Evolutionary conservation across 179 eudicot species (phyloP).

Genomic region (Carnegiea gigantea): DNA sequence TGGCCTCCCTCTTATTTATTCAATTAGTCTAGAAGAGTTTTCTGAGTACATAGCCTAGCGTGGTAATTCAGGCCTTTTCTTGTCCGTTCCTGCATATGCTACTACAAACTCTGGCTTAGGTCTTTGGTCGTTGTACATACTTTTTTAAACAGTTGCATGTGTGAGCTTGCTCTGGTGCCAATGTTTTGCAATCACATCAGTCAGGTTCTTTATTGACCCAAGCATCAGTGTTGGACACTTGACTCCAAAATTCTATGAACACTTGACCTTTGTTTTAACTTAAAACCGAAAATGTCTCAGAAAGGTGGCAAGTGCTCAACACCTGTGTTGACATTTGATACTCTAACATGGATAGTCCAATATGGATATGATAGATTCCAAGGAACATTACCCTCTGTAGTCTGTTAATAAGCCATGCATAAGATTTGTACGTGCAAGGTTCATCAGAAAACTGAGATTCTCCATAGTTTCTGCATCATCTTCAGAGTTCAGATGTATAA

Average conservation of each 20-base stretch:
- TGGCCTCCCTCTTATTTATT: not conserved
- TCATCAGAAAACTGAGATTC: not conserved
- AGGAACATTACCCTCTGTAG: not conserved
- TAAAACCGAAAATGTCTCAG: too few relatives aligned
- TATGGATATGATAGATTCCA: not conserved
- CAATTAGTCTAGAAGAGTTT: not conserved
- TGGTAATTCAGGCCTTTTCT: not conserved
- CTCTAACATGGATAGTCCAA: not conserved
- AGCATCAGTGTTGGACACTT: too few relatives aligned
- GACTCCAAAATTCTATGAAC: too few relatives aligned
- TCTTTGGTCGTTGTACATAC: not conserved
- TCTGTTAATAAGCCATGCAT: too few relatives aligned
- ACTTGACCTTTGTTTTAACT: too few relatives aligned
- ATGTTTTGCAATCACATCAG: not conserved
- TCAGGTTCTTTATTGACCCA: too few relatives aligned
- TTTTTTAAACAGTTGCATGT: not conserved
- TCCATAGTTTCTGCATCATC: too few relatives aligned
- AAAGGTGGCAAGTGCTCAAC: too few relatives aligned
- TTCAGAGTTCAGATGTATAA: too few relatives aligned
- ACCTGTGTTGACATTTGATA: not conserved
- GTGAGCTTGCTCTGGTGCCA: not conserved
- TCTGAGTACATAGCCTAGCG: not conserved
- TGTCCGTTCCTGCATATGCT: not conserved
- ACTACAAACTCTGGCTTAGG: not conserved
- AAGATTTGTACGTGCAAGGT: too few relatives aligned